Conservation (phyloP, 805 yeast species). For the Torulaspora maleeae region DNA sequence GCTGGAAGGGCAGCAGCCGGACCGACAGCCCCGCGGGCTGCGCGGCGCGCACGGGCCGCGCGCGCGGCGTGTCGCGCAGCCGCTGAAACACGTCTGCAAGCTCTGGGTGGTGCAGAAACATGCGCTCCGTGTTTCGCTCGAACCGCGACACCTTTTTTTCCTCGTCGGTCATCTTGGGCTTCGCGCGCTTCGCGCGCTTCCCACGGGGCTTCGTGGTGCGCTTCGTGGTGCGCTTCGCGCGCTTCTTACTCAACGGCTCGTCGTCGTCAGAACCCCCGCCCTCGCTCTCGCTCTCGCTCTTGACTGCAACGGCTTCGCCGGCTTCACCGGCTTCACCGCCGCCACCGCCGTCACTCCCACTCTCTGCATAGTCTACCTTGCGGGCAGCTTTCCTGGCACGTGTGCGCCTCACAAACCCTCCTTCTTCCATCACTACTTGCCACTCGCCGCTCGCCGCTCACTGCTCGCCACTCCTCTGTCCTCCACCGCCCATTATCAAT, state of each 20-base stretch:
- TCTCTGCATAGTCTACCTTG: neutral
- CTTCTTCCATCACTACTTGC: neutral
- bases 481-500: neutral
- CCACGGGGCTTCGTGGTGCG: too few relatives aligned
- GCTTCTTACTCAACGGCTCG: conserved; percentile 22
- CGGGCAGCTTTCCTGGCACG: neutral
- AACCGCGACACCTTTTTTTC: conserved; percentile 51
- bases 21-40: conserved; percentile 81
- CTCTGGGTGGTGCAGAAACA: conserved; percentile 76
- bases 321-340: conserved; percentile 2
- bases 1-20: conserved; percentile 79
- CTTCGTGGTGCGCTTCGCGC: conserved; percentile 9
- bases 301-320: neutral
- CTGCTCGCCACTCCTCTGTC: too few relatives aligned
- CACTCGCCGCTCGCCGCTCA: too few relatives aligned
- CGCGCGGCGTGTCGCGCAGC: conserved; percentile 45
- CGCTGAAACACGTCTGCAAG: conserved; percentile 66
- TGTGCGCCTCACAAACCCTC: neutral
- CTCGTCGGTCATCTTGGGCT: conserved; percentile 18
- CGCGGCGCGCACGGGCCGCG: conserved; percentile 50
- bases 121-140: conserved; percentile 60
- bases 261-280: conserved; percentile 23
- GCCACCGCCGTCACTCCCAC: neutral
- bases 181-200: conserved; percentile 24
- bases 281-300: conserved; percentile 1